These are phyloP conservation scores for Trichophyton rubrum DNA, from an alignment of 2,329 filamentous ascomycete species.

Conservation along the genomic window DNA sequence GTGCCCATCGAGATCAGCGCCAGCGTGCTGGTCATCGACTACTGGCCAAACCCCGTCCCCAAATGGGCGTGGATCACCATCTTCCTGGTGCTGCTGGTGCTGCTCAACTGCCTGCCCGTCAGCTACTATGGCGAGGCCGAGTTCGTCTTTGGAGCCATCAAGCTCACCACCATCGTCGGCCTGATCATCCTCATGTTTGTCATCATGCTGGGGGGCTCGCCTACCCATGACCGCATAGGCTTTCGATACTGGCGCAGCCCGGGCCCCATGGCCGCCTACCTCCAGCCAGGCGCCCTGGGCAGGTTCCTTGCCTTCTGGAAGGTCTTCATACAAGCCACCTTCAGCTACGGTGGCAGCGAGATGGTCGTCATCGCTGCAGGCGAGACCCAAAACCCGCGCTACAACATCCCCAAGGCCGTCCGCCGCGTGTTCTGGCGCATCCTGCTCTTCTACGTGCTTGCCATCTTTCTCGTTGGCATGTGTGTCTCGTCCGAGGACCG, in stretches of 20 bases:
- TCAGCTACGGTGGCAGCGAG: conserved; percentile 41
- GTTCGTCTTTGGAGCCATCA: conserved; percentile 40
- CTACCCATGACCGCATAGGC: conserved; percentile 33
- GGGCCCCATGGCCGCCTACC: conserved; percentile 34
- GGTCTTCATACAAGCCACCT: conserved; percentile 36
- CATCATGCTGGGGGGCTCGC: conserved; percentile 38
- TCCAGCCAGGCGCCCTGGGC: conserved; percentile 28
- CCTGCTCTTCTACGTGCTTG: conserved; percentile 29
- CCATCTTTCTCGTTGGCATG: conserved; percentile 24
- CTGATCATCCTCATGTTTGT: conserved; percentile 41
- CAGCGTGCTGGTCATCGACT: conserved; percentile 38
- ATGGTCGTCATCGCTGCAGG: conserved; percentile 38
- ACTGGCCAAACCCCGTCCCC: conserved; percentile 19
- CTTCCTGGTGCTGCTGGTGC: conserved; percentile 15
- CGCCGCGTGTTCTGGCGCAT: conserved; percentile 36
- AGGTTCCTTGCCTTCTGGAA: conserved; percentile 44
- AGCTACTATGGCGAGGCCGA: conserved; percentile 18
- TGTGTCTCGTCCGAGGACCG: conserved; percentile 28
- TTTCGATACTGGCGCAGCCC: conserved; percentile 40
- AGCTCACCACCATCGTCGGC: conserved; percentile 39
- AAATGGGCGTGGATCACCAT: conserved; percentile 17
- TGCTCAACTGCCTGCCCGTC: conserved; percentile 15
- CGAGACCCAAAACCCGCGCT: conserved; percentile 35
- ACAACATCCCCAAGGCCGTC: conserved; percentile 31
- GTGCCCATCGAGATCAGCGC: conserved; percentile 39